Base-by-base conservation (phyloP, 1,284 basidiomycete species). In the Cystobasidiaceae sp. region DNA sequence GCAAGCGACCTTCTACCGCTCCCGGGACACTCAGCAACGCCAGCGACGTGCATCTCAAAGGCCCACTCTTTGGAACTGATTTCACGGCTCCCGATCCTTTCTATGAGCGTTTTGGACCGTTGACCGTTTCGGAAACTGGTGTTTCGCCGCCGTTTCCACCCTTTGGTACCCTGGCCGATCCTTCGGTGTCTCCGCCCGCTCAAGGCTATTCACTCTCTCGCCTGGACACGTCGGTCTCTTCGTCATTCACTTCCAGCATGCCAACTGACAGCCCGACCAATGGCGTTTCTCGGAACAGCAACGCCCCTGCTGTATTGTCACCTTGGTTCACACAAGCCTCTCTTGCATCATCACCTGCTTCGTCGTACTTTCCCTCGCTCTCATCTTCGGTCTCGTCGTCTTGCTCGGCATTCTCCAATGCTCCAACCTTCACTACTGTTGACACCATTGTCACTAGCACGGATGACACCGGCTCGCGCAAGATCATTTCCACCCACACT, bases 381-480 rank as follows among this genome's bases (percentile, higher is more conserved):
- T 57, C 54, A 7, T 57, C 54, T 6, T 57, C 54, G 6, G 32
- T 28, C 54, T 57, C 54, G 15, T 57, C 54, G 23, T 41, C 23
- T 21, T 25, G 28, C 4, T 57, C 54, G 23, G 50, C 33, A 23
- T 52, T 52, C 32, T 33, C 50, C 23, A 37, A 37, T 37, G 50
- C 33, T 19, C n/a, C n/a, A n/a, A 52, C n/a, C 21, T 39, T 39
- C 33, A 52, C 15, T 37, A 52, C 50, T 13, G 9, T 39, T 9
- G 50, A 52, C n/a, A 52, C 50, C 13, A 37, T 41, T 15, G 39
- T 52, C 32, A 52, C 50, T 4, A 37, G 27, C 17, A 21, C 33
- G 13, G 41, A 30, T 17, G 5, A 25, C 33, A 52, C 33, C 19
- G n/a, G n/a, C n/a, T n/a, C n/a, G n/a, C n/a, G n/a, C n/a, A n/a